phyloP scores from a whole-genome alignment of 805 yeast species.

The Saccharomyces jurei region DNA sequence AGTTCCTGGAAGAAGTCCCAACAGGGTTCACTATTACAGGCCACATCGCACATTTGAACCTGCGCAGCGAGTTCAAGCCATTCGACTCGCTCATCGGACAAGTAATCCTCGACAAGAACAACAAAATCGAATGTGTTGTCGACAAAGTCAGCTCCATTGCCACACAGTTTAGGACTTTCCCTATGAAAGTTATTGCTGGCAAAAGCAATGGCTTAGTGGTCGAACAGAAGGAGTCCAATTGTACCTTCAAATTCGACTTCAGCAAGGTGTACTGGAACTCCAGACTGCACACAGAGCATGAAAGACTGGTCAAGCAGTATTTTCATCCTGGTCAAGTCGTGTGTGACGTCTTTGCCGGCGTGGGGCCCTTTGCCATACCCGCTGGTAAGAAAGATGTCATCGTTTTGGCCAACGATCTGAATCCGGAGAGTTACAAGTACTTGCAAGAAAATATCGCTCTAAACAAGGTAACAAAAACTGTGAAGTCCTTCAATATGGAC shows the following conservation, averaged over 20 bases:
- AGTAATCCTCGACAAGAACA: slow-evolving; percentile 79
- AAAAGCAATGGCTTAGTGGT: slow-evolving; percentile 58
- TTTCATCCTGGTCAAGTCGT: slow-evolving; percentile 66
- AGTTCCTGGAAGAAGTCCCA: slow-evolving; percentile 61
- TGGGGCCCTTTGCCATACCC: slow-evolving; percentile 96
- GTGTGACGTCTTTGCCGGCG: slow-evolving; percentile 96
- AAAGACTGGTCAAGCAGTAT: slow-evolving; percentile 52
- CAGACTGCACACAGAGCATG: slow-evolving; percentile 88
- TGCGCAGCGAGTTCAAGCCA: slow-evolving; percentile 77
- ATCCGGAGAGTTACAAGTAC: slow-evolving; percentile 75
- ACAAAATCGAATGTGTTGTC: slow-evolving; percentile 74
- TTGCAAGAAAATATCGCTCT: slow-evolving; percentile 52
- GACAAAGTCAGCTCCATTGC: slow-evolving; percentile 84
- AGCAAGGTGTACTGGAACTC: slow-evolving; percentile 97
- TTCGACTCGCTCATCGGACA: slow-evolving; percentile 78
- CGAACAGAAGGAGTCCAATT: slow-evolving; percentile 77
- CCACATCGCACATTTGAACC: slow-evolving; percentile 87
- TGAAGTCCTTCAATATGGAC: slow-evolving; percentile 61
- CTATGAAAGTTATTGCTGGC: slow-evolving; percentile 92
- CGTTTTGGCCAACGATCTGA: slow-evolving; percentile 87
- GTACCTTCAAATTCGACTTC: slow-evolving; percentile 81
- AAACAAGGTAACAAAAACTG: slow-evolving; percentile 57
- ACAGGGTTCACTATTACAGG: slow-evolving; percentile 91
- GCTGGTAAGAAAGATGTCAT: slow-evolving; percentile 78
- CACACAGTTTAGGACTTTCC: slow-evolving; percentile 82